phyloP scores from a whole-genome alignment of 805 yeast species.

The Cyberlindnera mrakii region DNA sequence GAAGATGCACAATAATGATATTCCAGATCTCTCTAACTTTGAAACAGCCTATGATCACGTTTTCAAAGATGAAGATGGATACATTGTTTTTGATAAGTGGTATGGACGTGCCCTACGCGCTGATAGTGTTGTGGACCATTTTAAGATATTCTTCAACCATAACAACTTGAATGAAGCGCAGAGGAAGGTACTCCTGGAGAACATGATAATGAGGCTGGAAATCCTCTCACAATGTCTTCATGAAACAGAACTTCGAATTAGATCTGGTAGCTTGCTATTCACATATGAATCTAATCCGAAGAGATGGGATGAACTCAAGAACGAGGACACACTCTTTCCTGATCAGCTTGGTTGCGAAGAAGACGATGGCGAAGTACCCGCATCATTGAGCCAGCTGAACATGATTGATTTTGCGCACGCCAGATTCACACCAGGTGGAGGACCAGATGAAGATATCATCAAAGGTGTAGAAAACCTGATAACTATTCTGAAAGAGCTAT shows the following conservation, averaged over 20 bases:
- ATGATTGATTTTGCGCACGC: slow-evolving; percentile 93
- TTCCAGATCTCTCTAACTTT: slow-evolving; percentile 14
- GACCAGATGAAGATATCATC: slow-evolving; percentile 66
- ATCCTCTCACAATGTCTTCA: slow-evolving; percentile 59
- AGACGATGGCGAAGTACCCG: slow-evolving; percentile 25
- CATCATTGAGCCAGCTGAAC: slow-evolving; percentile 50
- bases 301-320: slow-evolving; percentile 42
- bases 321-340: slow-evolving; percentile 35
- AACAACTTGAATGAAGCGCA: slow-evolving; percentile 27
- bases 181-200: slow-evolving; percentile 33
- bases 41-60: slow-evolving; percentile 9
- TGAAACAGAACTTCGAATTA: slow-evolving; percentile 55
- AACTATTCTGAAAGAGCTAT: neutral
- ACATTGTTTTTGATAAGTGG: slow-evolving; percentile 52
- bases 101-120: slow-evolving; percentile 60
- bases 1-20: slow-evolving; percentile 39
- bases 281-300: slow-evolving; percentile 62
- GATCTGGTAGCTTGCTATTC: slow-evolving; percentile 69
- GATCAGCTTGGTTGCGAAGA: slow-evolving; percentile 29
- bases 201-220: slow-evolving; percentile 55
- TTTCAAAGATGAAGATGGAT: slow-evolving; percentile 30
- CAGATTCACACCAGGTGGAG: slow-evolving; percentile 49
- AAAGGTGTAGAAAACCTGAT: slow-evolving; percentile 65
- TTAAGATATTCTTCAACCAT: slow-evolving; percentile 40
- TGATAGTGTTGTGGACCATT: slow-evolving; percentile 37